These are phyloP conservation scores for Paramecium caudatum DNA, from an alignment of 73 alveolate genomes.

Conservation along the genomic window DNA sequence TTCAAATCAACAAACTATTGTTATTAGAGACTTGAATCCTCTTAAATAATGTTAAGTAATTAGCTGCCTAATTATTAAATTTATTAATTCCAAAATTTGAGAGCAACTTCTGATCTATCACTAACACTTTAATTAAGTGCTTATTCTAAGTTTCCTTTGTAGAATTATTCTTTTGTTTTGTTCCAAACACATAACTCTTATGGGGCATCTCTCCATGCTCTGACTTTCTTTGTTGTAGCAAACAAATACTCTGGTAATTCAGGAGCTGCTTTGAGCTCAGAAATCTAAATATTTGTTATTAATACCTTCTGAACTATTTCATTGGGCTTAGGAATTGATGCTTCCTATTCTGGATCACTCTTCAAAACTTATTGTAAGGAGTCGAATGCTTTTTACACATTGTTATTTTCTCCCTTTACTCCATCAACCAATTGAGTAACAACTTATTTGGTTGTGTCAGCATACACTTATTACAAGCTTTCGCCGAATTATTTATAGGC, in stretches of 20 bases:
- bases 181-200: constrained; percentile 23
- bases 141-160: not conserved
- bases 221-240: not conserved
- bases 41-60: not conserved
- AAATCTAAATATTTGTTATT: not conserved
- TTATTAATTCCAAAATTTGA: constrained; percentile 49
- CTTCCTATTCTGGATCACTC: constrained; percentile 63
- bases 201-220: constrained; percentile 62
- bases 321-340: constrained; percentile 41
- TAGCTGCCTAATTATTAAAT: not conserved
- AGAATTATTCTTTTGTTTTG: constrained; percentile 26
- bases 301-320: constrained; percentile 25
- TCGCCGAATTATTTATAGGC: not conserved
- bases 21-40: not conserved
- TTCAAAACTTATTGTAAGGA: not conserved
- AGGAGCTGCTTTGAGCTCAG: constrained; percentile 44
- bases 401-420: not conserved
- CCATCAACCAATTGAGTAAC: not conserved
- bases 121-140: not conserved
- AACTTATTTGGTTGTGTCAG: not conserved
- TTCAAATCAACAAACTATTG: not conserved
- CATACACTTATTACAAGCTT: not conserved
- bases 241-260: constrained; percentile 52
- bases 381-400: constrained; percentile 1
- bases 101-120: constrained; percentile 26